Evolutionary conservation across 2,329 filamentous ascomycete genomes (phyloP), one percentile per base, ranked within the genome.

Genomic region (Mollisia scopiformis): DNA sequence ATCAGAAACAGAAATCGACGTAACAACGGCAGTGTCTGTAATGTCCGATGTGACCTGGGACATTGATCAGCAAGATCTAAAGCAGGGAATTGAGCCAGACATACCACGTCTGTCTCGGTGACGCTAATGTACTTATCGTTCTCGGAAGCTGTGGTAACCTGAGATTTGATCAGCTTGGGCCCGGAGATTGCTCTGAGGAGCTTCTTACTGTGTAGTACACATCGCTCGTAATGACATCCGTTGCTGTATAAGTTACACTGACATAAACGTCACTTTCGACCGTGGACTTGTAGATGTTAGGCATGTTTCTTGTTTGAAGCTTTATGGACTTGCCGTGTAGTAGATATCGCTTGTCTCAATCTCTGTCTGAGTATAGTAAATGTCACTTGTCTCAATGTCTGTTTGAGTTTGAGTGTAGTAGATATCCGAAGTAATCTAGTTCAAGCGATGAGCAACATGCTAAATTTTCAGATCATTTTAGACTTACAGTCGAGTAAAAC

Each of bases 401-500:
- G n/a, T n/a, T n/a, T n/a, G n/a, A n/a, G n/a, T n/a, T n/a, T n/a
- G n/a, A n/a, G n/a, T n/a, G n/a, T n/a, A n/a, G n/a, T n/a, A n/a
- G n/a, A n/a, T n/a, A n/a, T n/a, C n/a, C n/a, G n/a, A n/a, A 16
- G 27, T 56, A n/a, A 46, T 14, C 27, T 41, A 41, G 10, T 47
- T 10, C 13, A 27, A 16, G 28, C 28, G 23, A 47, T 47, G 13
- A 47, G 23, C 13, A 16, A 14, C 6, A 6, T 8, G 13, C 23
- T 16, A 47, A 10, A 23, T 7, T 2, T 28, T 28, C 21, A 3
- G 37, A 28, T 16, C 3, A 3, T 16, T 47, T 50, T 21, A 49
- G 30, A 56, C 35, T 7, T 57, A 57, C 55, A n/a, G 27, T 50
- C 19, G 41, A 49, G 13, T 49, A 50, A 14, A 35, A 35, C n/a